Base-by-base conservation (phyloP, 306 rosid genomes). In the Astragalus membranaceus region DNA sequence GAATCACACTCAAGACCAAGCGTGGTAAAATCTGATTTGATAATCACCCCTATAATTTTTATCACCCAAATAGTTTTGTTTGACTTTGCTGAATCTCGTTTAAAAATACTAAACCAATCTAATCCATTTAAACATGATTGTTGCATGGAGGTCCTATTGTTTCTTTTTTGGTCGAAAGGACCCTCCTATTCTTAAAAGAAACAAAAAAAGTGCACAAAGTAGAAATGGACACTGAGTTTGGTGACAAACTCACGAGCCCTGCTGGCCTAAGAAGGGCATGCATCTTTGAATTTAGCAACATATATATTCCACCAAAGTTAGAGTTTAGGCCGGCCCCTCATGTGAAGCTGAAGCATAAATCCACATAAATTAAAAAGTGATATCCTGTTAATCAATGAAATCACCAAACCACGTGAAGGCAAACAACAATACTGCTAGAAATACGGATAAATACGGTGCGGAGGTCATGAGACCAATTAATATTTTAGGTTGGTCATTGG, bases 401-500 rank as follows among this genome's bases (percentile, higher is more conserved):
- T 72, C 41, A 39, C 47, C 74, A 64, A 64, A 77, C 53, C 3
- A 30, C 35, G 41, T 14, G 30, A 15, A 5, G 32, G 66, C 33
- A 37, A 37, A 60, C 32, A 70, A 15, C 33, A 36, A 33, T 10
- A 41, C 59, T 58, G 15, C 55, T 29, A 16, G 2, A 66, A 57
- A 67, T 67, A 48, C 62, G 54, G 61, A 35, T 77, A 29, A 14
- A 64, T 65, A 54, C 68, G 64, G 63, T 74, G 73, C 32, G 48
- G 57, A 37, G 65, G 7, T 63, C 73, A 71, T 69, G 80, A 75
- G 55, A 37, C 73, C 80, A 62, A 70, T 77, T 77, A 77, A 77
- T 77, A 41, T 26, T 26, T 1, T 30, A 44, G 1, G 41, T 47
- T 20, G 39, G 8, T 35, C 39, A 7, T 39, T 39, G 20, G 53